A percentile compares a stretch with the other conserved stretches of the same genome.
These are phyloP conservation scores for Serendipita sp. DNA, from an alignment of 768 basidiomycete genomes.

Conservation along the genomic window DNA sequence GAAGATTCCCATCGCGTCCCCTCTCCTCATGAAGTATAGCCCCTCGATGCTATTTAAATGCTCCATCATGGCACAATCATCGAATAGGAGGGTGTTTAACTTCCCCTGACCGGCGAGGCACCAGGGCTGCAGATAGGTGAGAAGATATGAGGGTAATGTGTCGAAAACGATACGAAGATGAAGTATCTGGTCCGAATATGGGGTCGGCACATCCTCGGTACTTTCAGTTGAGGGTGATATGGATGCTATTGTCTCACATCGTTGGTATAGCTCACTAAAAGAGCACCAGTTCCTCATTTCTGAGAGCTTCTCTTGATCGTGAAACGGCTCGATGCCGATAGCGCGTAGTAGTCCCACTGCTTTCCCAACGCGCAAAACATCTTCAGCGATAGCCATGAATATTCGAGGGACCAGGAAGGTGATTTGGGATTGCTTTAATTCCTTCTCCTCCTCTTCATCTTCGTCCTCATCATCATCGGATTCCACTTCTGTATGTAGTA, in stretches of 20 bases:
- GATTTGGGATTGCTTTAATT: not conserved
- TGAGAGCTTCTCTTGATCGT: not conserved
- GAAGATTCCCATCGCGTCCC: slow-evolving; percentile 64
- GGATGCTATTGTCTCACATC: not conserved
- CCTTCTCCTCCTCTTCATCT: slow-evolving; percentile 4
- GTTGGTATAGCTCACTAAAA: too few species aligned
- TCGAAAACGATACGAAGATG: not conserved
- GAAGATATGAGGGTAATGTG: not conserved
- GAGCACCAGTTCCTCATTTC: too few species aligned
- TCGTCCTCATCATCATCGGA: slow-evolving; percentile 12
- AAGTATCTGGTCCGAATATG: not conserved
- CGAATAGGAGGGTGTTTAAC: slow-evolving; percentile 41
- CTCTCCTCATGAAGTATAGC: slow-evolving; percentile 56
- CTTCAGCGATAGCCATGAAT: slow-evolving; percentile 40
- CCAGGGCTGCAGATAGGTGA: slow-evolving; percentile 27
- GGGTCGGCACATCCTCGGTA: not conserved
- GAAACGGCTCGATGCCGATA: slow-evolving; percentile 23
- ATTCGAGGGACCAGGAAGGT: slow-evolving; percentile 36
- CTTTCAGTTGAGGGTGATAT: not conserved
- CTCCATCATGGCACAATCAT: slow-evolving; percentile 37
- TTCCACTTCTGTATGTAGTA: slow-evolving; percentile 28
- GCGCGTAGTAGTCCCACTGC: slow-evolving; percentile 57
- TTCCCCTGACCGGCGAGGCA: slow-evolving; percentile 36
- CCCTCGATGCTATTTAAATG: slow-evolving; percentile 53
- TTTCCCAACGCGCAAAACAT: slow-evolving; percentile 54